Percentiles rank a stretch among this genome's conserved stretches.
Evolutionary conservation across 495 filamentous ascomycete species (phyloP).

Genomic region (Friedmanniomyces simplex): DNA sequence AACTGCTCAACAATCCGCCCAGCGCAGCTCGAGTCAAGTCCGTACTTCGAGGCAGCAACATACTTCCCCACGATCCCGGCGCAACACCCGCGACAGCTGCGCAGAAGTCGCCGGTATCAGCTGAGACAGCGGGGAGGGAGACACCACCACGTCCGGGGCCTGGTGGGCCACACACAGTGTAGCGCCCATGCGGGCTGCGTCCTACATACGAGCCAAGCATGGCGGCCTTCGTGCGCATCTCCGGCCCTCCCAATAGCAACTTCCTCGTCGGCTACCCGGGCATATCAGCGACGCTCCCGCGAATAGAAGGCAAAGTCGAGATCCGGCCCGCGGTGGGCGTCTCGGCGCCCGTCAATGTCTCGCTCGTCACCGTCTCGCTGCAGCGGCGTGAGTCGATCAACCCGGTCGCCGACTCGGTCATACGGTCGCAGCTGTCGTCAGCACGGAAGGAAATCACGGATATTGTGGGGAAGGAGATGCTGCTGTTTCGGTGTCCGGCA

Average conservation of each 20-base stretch:
- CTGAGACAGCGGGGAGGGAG: background rate
- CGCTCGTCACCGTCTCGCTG: conserved; percentile 87
- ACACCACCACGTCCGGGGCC: background rate
- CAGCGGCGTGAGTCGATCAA: conserved; percentile 93
- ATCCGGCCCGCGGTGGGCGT: conserved; percentile 76
- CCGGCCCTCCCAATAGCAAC: conserved; percentile 91
- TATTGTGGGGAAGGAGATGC: conserved; percentile 89
- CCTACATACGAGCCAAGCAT: conserved; percentile 33
- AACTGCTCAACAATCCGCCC: too few species aligned
- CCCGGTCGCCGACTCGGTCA: conserved; percentile 83
- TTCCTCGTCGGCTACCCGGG: conserved; percentile 78
- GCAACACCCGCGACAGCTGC: too few species aligned
- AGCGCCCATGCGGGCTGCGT: conserved; percentile 25
- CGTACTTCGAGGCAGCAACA: too few species aligned
- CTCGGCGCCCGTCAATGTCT: conserved; percentile 79
- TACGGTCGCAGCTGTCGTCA: conserved; percentile 84
- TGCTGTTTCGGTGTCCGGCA: conserved; percentile 73
- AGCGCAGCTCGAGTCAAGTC: too few species aligned
- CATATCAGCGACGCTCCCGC: conserved; percentile 93
- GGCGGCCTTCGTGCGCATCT: conserved; percentile 92
- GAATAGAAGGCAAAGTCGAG: conserved; percentile 96
- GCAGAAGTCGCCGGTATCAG: too few species aligned
- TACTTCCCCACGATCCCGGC: too few species aligned
- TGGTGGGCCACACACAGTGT: conserved; percentile 6
- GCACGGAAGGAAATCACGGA: conserved; percentile 85